phyloP scores from a whole-genome alignment of 495 filamentous ascomycete genomes.

The Lophium mytilinum region DNA sequence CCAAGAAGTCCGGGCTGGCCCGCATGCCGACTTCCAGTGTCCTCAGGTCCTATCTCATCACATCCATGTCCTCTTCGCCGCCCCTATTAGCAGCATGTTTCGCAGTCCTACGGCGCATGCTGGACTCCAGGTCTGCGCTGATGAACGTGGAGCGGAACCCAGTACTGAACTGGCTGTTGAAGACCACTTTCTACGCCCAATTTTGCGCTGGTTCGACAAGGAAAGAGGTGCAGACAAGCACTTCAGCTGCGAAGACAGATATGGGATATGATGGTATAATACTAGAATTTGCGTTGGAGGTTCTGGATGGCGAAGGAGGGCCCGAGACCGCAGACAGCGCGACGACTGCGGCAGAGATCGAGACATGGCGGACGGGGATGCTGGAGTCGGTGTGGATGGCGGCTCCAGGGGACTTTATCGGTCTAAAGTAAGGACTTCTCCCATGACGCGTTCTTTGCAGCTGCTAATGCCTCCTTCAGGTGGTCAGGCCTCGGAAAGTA shows the following conservation, averaged over 20 bases:
- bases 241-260: slow-evolving; percentile 40
- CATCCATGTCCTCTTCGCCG: slow-evolving; percentile 70
- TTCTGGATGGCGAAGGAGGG: slow-evolving; percentile 49
- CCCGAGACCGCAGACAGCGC: slow-evolving; percentile 22
- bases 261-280: slow-evolving; percentile 72
- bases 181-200: slow-evolving; percentile 74
- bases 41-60: slow-evolving; percentile 69
- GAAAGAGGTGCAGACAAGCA: slow-evolving; percentile 51
- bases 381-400: slow-evolving; percentile 69
- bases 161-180: slow-evolving; percentile 45
- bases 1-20: neutral
- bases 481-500: slow-evolving; percentile 77
- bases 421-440: slow-evolving; percentile 56
- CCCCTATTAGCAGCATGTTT: slow-evolving; percentile 63
- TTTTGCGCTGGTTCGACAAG: slow-evolving; percentile 72
- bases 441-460: neutral
- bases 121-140: slow-evolving; percentile 53
- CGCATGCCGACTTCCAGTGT: slow-evolving; percentile 60
- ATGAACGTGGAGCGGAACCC: slow-evolving; percentile 32
- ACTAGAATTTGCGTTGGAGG: slow-evolving; percentile 67
- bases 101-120: slow-evolving; percentile 57
- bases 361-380: slow-evolving; percentile 65
- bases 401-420: slow-evolving; percentile 71
- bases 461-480: slow-evolving; percentile 21
- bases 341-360: slow-evolving; percentile 50